Evolutionary conservation across 495 filamentous ascomycete species (phyloP), one percentile per base, ranked within the genome.

Genomic region (Friedmanniomyces simplex): DNA sequence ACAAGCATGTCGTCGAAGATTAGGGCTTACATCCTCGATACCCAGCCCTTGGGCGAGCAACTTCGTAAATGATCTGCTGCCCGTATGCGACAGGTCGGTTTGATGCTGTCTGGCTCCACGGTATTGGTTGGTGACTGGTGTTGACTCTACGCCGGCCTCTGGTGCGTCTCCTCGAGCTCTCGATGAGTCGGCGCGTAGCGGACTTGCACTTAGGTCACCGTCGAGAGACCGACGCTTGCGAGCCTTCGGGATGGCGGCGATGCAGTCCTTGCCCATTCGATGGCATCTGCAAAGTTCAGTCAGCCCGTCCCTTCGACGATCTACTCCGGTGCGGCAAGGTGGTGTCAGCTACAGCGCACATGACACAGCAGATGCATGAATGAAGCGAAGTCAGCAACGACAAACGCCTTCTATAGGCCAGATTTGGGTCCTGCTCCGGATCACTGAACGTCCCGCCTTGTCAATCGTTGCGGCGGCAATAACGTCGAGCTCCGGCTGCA

Each of bases 181-280:
- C 18, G 52, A 20, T 7, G 52, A 2, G 2, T 55, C 13, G 52
- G 3, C 24, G 47, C n/a, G n/a, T 26, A 16, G 42, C 41, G 41
- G 12, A 37, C 25, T 34, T 32, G 37, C 24, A 5, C 18, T 28
- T 37, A 8, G 22, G 6, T 32, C 22, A 3, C 34, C 26, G 47
- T 43, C 45, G 39, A 43, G 5, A 43, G 39, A 43, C 13, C 55
- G 45, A 2, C 55, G 55, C 37, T 57, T 57, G 11, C 55, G 45
- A 36, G 55, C 18, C 47, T 57, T 57, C 16, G 55, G 55, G 52
- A 57, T 24, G 20, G 45, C 3, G 1, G 55, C 21, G 20, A 24
- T n/a, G 36, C 55, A 57, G 7, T 57, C 45, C 28, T 21, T 50
- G 26, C 36, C 16, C 47, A 51, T 57, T 11, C 47, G 55, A 51